Evolutionary conservation across 2,329 filamentous ascomycete species (phyloP), one percentile per base, ranked within the genome.

Genomic region (Fusarium nisikadoi): DNA sequence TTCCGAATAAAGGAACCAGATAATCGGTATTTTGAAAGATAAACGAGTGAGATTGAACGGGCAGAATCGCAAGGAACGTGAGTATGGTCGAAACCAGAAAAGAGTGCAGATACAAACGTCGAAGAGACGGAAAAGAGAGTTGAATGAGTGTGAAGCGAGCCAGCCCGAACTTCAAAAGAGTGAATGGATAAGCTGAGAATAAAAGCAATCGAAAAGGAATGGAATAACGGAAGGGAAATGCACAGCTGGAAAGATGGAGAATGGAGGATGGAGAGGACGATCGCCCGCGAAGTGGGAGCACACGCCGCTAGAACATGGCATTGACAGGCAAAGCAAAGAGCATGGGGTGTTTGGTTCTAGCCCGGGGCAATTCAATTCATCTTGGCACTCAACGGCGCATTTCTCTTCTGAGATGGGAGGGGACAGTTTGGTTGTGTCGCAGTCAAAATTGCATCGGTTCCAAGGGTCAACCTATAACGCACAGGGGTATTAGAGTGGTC

Each of bases 381-480:
- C 72, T 68, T 71, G 63, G 60, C 66, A 62, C 56, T 65, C 29
- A 68, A 62, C 59, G 45, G 65, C 25, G 50, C 65, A 68, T 49
- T 61, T 58, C 56, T 59, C 58, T 42, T 62, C 54, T 47, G 41
- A 62, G 52, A 43, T 57, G 38, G 45, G 53, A 56, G 42, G 35
- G 47, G 53, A 56, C 38, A 52, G 50, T 59, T 55, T 72, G 43
- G 57, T 50, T 67, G 54, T 73, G 73, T 77, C 66, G 61, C 72
- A 75, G 60, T 49, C 73, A 75, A 77, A 72, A 77, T 77, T 77
- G 61, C 74, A 70, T 66, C 60, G 65, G 75, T 77, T 76, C 75
- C 75, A 77, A 77, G 75, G 75, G 75, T 77, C 75, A 76, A 45
- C 52, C 38, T 60, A 31, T 42, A 66, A 66, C 54, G 63, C 58